Conservation (phyloP, 805 yeast genomes). For the Myxozyma sirexii region DNA sequence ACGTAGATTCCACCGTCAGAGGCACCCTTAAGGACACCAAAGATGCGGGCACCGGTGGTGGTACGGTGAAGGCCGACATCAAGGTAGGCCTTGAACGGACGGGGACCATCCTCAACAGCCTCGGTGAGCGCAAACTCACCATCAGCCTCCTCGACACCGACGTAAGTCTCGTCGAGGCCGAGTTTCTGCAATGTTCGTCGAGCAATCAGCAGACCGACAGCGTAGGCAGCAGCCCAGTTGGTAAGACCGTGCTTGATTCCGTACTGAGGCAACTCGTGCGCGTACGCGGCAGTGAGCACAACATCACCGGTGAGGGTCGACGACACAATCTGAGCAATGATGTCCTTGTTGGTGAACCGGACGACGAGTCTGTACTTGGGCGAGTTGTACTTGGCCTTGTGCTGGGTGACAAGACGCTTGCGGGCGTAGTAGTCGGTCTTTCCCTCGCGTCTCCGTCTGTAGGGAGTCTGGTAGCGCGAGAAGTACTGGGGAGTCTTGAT, state of each 20-base stretch:
- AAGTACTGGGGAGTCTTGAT: constrained; percentile 90
- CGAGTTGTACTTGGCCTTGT: constrained; percentile 99
- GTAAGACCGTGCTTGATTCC: constrained; percentile 98
- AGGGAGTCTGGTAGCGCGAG: constrained; percentile 99
- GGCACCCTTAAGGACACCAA: constrained; percentile 99
- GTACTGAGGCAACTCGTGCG: constrained; percentile 97
- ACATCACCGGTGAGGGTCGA: constrained; percentile 97
- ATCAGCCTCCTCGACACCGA: constrained; percentile 98
- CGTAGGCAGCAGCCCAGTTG: constrained; percentile 99
- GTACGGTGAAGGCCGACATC: constrained; percentile 99
- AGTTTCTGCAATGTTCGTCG: constrained; percentile 98
- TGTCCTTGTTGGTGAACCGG: constrained; percentile 99
- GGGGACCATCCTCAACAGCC: constrained; percentile 99
- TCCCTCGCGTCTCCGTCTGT: constrained; percentile 99
- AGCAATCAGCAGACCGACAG: constrained; percentile 97
- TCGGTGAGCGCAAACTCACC: constrained; percentile 98
- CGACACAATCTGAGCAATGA: constrained; percentile 95
- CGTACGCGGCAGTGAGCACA: constrained; percentile 96
- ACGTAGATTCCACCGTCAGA: constrained; percentile 99
- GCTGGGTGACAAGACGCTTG: constrained; percentile 99
- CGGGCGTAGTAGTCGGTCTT: constrained; percentile 99
- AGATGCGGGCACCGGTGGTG: constrained; percentile 99
- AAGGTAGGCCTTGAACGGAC: constrained; percentile 99
- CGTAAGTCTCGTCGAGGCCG: constrained; percentile 96
- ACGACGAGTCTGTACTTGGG: constrained; percentile 99